phyloP scores from a whole-genome alignment of 75 land plant genomes.

The Pinus tabuliformis region DNA sequence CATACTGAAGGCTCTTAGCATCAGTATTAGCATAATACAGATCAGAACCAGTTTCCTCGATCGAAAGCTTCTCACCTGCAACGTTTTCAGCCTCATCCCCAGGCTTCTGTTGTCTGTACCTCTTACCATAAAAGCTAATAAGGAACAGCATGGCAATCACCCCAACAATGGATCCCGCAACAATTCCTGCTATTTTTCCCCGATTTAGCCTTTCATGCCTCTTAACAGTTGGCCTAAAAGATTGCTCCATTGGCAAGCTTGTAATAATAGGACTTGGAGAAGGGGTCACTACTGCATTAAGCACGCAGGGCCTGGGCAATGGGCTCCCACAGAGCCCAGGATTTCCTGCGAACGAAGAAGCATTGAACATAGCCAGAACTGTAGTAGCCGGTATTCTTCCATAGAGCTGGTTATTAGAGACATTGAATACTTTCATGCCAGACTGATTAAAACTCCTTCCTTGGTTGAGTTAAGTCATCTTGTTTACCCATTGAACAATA shows the following conservation, averaged over 20 bases:
- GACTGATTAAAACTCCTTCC: conserved; percentile 54
- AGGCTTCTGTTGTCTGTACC: background rate
- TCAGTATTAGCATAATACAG: background rate
- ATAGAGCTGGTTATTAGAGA: conserved; percentile 60
- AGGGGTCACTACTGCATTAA: background rate
- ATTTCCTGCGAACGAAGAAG: conserved; percentile 62
- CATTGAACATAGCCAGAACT: conserved; percentile 38
- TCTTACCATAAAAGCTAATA: background rate
- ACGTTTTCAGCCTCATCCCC: background rate
- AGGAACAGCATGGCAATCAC: background rate
- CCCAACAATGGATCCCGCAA: conserved; percentile 1
- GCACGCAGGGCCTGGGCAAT: conserved; percentile 20
- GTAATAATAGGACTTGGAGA: background rate
- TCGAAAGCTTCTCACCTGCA: background rate
- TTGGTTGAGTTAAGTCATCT: too few relatives aligned
- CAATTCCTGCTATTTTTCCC: conserved; percentile 11
- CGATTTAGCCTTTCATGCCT: background rate
- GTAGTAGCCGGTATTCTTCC: conserved; percentile 61
- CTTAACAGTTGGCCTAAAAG: background rate
- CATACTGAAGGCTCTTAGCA: background rate
- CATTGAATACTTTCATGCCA: conserved; percentile 54
- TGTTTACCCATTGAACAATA: too few relatives aligned
- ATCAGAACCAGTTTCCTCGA: background rate
- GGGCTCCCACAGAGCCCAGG: conserved; percentile 58
- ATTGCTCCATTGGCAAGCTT: background rate